Conservation (phyloP, 1,284 basidiomycete genomes). For the Papiliotrema nemorosa region DNA sequence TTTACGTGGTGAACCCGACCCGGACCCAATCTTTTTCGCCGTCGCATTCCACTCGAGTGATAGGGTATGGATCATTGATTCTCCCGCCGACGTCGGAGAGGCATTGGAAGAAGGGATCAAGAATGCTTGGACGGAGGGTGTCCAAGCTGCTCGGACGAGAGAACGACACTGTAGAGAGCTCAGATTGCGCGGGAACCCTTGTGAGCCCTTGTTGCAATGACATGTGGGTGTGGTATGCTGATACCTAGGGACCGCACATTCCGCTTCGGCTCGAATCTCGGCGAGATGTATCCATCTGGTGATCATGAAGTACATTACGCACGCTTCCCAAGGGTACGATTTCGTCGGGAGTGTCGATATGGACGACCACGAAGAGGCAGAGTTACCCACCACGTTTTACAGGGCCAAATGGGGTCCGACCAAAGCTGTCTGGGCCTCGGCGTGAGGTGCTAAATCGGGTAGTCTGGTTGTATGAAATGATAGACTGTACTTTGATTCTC, state of each 20-base stretch:
- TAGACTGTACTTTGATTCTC: no score
- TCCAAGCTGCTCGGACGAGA: conserved; percentile 39
- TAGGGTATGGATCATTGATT: conserved; percentile 46
- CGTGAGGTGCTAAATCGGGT: background rate
- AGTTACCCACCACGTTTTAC: conserved; percentile 42
- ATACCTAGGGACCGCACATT: conserved; percentile 32
- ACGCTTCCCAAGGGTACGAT: conserved; percentile 31
- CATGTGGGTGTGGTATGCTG: no score
- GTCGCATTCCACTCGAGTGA: conserved; percentile 42
- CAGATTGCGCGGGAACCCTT: conserved; percentile 37
- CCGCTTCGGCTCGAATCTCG: conserved; percentile 35
- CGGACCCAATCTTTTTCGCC: conserved; percentile 44
- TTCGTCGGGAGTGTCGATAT: conserved; percentile 39
- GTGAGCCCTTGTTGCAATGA: conserved; percentile 29
- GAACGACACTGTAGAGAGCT: conserved; percentile 46
- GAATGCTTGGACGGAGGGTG: conserved; percentile 39
- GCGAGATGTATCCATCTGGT: conserved; percentile 40
- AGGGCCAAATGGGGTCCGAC: conserved; percentile 20
- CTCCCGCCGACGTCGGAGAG: conserved; percentile 43
- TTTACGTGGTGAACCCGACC: conserved; percentile 33
- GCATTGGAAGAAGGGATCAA: conserved; percentile 44
- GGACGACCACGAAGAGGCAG: conserved; percentile 41
- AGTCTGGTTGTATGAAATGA: background rate
- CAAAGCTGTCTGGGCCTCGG: conserved; percentile 12
- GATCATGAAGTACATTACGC: conserved; percentile 40